Base-by-base conservation (phyloP, 108 stramenopile genomes). In the Skeletonema potamos region DNA sequence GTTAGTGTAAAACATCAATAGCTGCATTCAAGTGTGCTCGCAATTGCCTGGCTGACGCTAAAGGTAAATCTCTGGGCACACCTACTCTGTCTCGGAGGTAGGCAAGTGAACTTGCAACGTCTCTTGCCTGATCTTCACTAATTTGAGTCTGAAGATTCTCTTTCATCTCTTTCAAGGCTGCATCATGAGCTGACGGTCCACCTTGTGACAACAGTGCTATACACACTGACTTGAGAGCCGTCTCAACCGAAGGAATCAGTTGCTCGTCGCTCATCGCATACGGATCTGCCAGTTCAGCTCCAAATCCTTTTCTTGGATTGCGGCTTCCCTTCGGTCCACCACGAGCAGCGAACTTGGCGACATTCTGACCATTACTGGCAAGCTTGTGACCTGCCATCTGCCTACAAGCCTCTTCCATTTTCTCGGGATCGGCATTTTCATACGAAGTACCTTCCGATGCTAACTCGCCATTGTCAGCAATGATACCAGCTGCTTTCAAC, bases 301-400 rank as follows among this genome's bases (percentile, higher is more conserved):
- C 88, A 82, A 94, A 94, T 17, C 83, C 73, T 63, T 90, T 91
- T 55, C 92, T 84, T 18, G 88, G 86, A 67, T 94, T 94, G 51
- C 79, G 73, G 32, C 89, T 64, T 27, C 92, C 92, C 43, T 76
- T 29, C 22, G 89, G 85, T 10, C 92, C 92, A 34, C 92, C 92
- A 0, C 92, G 74, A 10, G 90, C 82, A 3, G 90, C 90, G 83
- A 94, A 94, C 24, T 51, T 64, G 6, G 89, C 69, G 33, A 90
- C 84, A 43, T 79, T 83, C 27, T 68, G 61, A 15, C 87, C 87
- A 58, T 87, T 87, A 18, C 86, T 77, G 22, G 87, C 84, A 33
- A 94, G 46, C 58, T 94, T 94, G 90, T 90, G 91, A 13, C 84
- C 92, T 1, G 92, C 92, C 87, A 91, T 87, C 22, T 81, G 63